Evolutionary conservation across 1,284 basidiomycete genomes (phyloP), one percentile per base, ranked within the genome.

Genomic region (Acaromyces ingoldii): DNA sequence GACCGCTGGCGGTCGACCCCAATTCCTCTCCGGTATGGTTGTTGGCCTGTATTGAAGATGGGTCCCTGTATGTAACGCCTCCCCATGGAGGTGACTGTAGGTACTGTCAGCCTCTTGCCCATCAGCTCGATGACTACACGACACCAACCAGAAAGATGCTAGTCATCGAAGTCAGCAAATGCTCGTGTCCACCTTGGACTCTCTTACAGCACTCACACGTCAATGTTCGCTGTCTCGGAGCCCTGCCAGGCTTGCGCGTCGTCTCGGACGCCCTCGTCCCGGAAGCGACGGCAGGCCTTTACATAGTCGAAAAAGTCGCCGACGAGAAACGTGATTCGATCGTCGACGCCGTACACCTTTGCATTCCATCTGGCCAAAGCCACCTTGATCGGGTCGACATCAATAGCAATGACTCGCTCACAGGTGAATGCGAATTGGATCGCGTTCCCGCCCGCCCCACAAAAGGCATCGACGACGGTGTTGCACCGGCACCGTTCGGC

Each of bases 341-440:
- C 87, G 13, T 86, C 85, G 17, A 98, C 91, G 25, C 93, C 93
- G 68, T 95, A 92, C 54, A 97, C 85, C 43, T 82, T 78, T 0
- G 92, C 72, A 66, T 99, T 98, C 76, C 95, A 90, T 53, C 85
- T 81, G 2, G 92, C 93, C 13, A 97, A 82, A 2, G 85, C 84
- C 6, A 98, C 80, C 36, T 92, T 85, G 1, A 83, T 81, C 0
- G 86, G 83, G 11, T 91, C 91, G 28, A 83, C 86, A 72, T 99
- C 95, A 46, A 99, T 79, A 0, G 92, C 92, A 43, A 98, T 91
- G 28, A 97, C 89, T 30, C n/a, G 33, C n/a, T 92, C 86, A 77
- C 92, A 97, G 1, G 91, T 95, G 72, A 87, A 84, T 1, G 95
- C 95, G 77, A 98, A 96, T 9, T 91, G 90, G 53, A 98, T 98